Evolutionary conservation across 1,139 yeast species (phyloP), one percentile per base, ranked within the genome.

Genomic region (Scheffersomyces cryptocercus): DNA sequence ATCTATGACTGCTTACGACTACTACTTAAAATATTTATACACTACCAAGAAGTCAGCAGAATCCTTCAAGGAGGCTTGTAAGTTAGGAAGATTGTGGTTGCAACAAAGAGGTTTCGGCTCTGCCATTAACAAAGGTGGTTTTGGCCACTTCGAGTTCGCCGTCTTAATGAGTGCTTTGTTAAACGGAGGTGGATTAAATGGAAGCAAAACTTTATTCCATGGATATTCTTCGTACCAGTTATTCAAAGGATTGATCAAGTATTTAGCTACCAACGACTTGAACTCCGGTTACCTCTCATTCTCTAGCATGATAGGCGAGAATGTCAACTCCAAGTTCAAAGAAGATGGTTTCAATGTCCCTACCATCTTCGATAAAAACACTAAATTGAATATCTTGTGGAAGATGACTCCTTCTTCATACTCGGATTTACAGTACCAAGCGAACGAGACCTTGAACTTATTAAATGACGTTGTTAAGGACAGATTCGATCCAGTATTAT

Each of bases 141-240:
- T 93, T 63, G 98, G 98, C 12, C 88, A 86, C 54, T 89, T 89
- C 62, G 98, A 93, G 67, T 90, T 90, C 66, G 84, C 93, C 24
- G 70, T 85, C 37, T 65, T 91, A 40, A 81, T 89, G 84, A 84
- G 96, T 36, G 86, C 90, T 1, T 70, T 93, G 45, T 70, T 93
- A 35, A 82, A 84, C 51, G 97, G 97, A 53, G 97, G 97, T 54
- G 95, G 95, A 41, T 64, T 72, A 9, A 77, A 75, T 51, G 91
- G 95, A 15, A 85, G 85, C 56, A 85, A 83, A 56, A 84, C 89
- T 29, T 71, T 93, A 45, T 65, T 90, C 37, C 85, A 84, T 54
- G 99, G 98, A 1, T 91, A 87, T 62, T 88, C 97, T 3, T 85
- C 95, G 28, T 93, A 90, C 61, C 99, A 93, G 66, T 69, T 93